A percentile compares a stretch with the other conserved stretches of the same genome.
Evolutionary conservation across 2,329 filamentous ascomycete species (phyloP).

Genomic region (Chrysoporthe cubensis): DNA sequence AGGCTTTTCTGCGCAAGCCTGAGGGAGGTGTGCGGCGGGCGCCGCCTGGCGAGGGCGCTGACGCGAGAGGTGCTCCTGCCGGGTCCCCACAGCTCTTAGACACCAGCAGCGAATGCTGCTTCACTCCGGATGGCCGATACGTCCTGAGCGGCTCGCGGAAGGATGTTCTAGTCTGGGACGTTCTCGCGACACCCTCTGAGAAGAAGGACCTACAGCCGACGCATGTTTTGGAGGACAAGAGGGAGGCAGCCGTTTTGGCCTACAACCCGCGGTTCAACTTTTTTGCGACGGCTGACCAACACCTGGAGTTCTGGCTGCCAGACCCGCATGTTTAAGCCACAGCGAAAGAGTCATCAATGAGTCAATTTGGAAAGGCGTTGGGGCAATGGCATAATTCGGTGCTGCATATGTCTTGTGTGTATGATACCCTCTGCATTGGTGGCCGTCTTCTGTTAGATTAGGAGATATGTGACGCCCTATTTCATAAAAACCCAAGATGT

Average conservation of each 20-base stretch:
- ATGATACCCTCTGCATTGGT: slow-evolving; percentile 29
- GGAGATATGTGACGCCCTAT: background rate
- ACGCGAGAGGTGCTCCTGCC: slow-evolving; percentile 37
- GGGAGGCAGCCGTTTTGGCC: slow-evolving; percentile 73
- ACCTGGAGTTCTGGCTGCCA: slow-evolving; percentile 78
- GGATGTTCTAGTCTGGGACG: slow-evolving; percentile 87
- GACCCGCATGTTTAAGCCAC: slow-evolving; percentile 59
- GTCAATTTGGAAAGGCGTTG: slow-evolving; percentile 21
- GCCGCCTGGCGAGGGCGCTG: slow-evolving; percentile 55
- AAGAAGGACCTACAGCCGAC: slow-evolving; percentile 66
- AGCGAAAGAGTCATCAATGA: background rate
- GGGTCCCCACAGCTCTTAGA: slow-evolving; percentile 47
- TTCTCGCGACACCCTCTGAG: slow-evolving; percentile 58
- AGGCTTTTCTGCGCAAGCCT: slow-evolving; percentile 69
- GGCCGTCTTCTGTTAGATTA: slow-evolving; percentile 11
- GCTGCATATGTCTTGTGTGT: slow-evolving; percentile 24
- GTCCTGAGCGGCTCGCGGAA: slow-evolving; percentile 78
- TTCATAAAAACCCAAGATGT: background rate
- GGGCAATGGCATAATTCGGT: slow-evolving; percentile 17
- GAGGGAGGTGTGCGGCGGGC: slow-evolving; percentile 57
- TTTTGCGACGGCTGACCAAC: slow-evolving; percentile 86
- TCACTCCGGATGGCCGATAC: slow-evolving; percentile 87
- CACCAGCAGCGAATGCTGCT: slow-evolving; percentile 79
- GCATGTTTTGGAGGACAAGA: slow-evolving; percentile 67
- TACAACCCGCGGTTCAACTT: slow-evolving; percentile 94